Evolutionary conservation across 345 rosid genomes (phyloP).

Genomic region (Populus ilicifolia): DNA sequence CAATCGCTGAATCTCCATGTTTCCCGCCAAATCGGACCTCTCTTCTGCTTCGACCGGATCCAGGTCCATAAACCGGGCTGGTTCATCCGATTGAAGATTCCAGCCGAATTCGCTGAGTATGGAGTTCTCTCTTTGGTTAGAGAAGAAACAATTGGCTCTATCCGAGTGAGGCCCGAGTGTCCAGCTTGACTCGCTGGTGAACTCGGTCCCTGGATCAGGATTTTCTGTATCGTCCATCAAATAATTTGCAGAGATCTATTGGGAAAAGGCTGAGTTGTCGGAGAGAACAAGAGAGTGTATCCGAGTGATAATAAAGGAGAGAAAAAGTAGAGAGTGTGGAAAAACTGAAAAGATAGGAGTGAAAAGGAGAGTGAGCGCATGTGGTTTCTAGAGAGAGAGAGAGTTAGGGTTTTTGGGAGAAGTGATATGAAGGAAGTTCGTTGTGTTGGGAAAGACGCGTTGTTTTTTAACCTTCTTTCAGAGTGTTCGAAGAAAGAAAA

Average conservation of each 20-base stretch:
- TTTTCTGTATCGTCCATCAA: conserved; percentile 24
- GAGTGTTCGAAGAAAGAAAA: not conserved
- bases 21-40: conserved; percentile 30
- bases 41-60: conserved; percentile 9
- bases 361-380: not conserved
- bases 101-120: conserved; percentile 68
- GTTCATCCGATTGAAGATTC: conserved; percentile 37
- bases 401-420: conserved; percentile 55
- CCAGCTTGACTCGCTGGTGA: conserved; percentile 34
- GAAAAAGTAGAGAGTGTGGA: not conserved
- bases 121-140: conserved; percentile 35
- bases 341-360: not conserved
- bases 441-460: conserved; percentile 37
- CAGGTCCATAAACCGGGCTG: conserved; percentile 15
- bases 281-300: not conserved
- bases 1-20: conserved; percentile 1
- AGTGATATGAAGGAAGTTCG: not conserved
- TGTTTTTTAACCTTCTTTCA: conserved; percentile 6
- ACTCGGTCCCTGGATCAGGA: conserved; percentile 42
- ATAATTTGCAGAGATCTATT: not conserved
- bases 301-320: not conserved
- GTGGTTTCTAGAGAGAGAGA: conserved; percentile 13
- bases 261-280: not conserved
- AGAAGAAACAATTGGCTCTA: conserved; percentile 43
- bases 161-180: conserved; percentile 42